Evolutionary conservation across 2,329 filamentous ascomycete genomes (phyloP), one percentile per base, ranked within the genome.

Genomic region (Chaetomiaceae sp.): DNA sequence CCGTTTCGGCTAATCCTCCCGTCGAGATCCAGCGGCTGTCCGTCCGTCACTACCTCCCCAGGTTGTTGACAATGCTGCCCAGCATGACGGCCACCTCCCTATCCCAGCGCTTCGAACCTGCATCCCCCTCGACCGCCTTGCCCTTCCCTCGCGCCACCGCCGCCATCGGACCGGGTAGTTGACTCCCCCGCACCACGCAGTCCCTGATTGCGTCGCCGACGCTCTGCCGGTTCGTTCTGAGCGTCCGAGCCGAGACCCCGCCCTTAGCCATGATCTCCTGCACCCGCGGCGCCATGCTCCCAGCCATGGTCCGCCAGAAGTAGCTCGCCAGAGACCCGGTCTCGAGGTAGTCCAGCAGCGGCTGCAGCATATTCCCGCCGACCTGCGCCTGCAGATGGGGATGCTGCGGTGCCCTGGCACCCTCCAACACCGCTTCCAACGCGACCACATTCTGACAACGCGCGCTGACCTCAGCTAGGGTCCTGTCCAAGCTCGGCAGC

Each of bases 71-170:
- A 6, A 96, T 81, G 58, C 87, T 87, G 42, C 86, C 84, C 34
- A 95, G 86, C 91, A 97, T 96, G 38, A 97, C 90, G 1, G 90
- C 89, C 38, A 90, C 84, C 68, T 97, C 93, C 32, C 91, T 78
- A 59, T 96, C 91, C 88, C 88, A 96, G 4, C 48, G 41, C n/a
- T 51, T 45, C 22, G 38, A 38, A 11, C 68, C 68, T n/a, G 68
- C 60, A 34, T 73, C 66, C 27, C 64, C 63, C 55, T 62, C 70
- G 49, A 54, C 58, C 49, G 49, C 52, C 47, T 70, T 74, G 26
- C 62, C 66, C 57, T 70, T 78, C 34, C 65, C 68, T 48, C 66
- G 71, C 11, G 65, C 62, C 3, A 62, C 56, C 22, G 57, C 63
- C 3, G 56, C 64, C 37, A 79, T 60, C 0, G 72, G 76, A 12